phyloP scores from a whole-genome alignment of 176 grass and related monocot genomes.

The Triticum monococcum region DNA sequence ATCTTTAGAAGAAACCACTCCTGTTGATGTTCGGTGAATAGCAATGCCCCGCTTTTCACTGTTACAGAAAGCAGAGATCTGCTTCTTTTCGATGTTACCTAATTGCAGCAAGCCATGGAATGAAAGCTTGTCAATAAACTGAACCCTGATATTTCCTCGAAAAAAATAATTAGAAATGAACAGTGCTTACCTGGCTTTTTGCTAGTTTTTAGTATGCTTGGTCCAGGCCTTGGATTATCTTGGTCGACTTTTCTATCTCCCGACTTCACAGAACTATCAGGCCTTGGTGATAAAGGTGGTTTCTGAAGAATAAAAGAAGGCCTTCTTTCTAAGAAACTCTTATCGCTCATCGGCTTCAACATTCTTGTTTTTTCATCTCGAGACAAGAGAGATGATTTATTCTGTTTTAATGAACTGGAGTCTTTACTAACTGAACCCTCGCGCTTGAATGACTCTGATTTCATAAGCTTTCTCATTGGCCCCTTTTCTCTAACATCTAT shows the following conservation, averaged over 20 bases:
- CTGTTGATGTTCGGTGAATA: slow-evolving; percentile 5
- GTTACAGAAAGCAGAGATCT: slow-evolving; percentile 6
- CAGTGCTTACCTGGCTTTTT: slow-evolving; percentile 49
- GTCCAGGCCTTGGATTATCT: slow-evolving; percentile 35
- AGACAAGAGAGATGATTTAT: slow-evolving; percentile 40
- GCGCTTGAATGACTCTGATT: slow-evolving; percentile 60
- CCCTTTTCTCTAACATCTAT: slow-evolving; percentile 46
- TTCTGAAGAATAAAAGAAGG: slow-evolving; percentile 55
- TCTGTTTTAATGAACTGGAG: slow-evolving; percentile 44
- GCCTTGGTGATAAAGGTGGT: slow-evolving; percentile 47
- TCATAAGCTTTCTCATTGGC: slow-evolving; percentile 45
- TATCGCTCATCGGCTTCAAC: slow-evolving; percentile 47
- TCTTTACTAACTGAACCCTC: slow-evolving; percentile 42
- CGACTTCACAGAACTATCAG: slow-evolving; percentile 36
- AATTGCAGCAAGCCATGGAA: slow-evolving; percentile 27
- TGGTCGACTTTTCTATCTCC: slow-evolving; percentile 45
- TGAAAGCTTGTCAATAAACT: slow-evolving; percentile 28
- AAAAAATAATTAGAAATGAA: slow-evolving; percentile 26
- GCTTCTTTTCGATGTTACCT: slow-evolving; percentile 53
- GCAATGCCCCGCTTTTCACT: background rate
- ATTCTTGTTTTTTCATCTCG: slow-evolving; percentile 54
- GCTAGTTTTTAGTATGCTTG: slow-evolving; percentile 52
- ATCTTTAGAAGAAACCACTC: slow-evolving; percentile 40
- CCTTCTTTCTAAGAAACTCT: slow-evolving; percentile 54
- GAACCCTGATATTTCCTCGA: slow-evolving; percentile 3